These are phyloP conservation scores for Nemophila menziesii DNA, from an alignment of 257 asterid species.

Conservation along the genomic window DNA sequence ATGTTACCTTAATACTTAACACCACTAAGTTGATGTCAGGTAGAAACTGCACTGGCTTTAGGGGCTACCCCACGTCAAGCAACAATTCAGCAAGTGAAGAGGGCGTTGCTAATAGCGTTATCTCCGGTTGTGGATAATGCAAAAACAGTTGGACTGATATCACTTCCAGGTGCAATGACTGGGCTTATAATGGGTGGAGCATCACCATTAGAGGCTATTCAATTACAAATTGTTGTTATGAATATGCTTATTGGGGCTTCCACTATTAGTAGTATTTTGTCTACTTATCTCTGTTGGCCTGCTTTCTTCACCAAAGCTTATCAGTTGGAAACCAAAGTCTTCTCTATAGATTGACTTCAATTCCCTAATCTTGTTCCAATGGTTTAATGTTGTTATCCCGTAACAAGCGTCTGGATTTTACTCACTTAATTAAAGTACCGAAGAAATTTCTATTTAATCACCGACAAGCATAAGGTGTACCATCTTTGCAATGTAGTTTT, in stretches of 20 bases:
- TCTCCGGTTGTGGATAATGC: constrained; percentile 92
- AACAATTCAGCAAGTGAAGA: constrained; percentile 67
- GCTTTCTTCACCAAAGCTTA: constrained; percentile 81
- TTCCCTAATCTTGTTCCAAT: background rate
- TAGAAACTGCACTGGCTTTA: constrained; percentile 82
- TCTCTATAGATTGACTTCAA: constrained; percentile 34
- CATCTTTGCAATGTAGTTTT: too few species aligned
- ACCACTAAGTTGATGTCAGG: constrained; percentile 22
- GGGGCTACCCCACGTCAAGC: constrained; percentile 98
- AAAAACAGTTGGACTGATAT: constrained; percentile 75
- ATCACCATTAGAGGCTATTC: constrained; percentile 85
- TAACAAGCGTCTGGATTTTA: too few species aligned
- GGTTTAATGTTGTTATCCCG: too few species aligned
- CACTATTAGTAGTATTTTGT: constrained; percentile 63
- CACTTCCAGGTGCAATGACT: constrained; percentile 96
- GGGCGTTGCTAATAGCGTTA: constrained; percentile 69
- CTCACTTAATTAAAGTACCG: too few species aligned
- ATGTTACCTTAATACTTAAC: too few species aligned
- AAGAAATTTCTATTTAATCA: too few species aligned
- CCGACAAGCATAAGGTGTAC: too few species aligned
- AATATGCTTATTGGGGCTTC: constrained; percentile 90
- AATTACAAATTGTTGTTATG: constrained; percentile 77
- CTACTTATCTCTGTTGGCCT: constrained; percentile 87
- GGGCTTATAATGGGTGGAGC: constrained; percentile 98
- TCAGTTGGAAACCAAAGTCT: constrained; percentile 62